Evolutionary conservation across 2,329 filamentous ascomycete genomes (phyloP).

Genomic region (Clonostachys solani): DNA sequence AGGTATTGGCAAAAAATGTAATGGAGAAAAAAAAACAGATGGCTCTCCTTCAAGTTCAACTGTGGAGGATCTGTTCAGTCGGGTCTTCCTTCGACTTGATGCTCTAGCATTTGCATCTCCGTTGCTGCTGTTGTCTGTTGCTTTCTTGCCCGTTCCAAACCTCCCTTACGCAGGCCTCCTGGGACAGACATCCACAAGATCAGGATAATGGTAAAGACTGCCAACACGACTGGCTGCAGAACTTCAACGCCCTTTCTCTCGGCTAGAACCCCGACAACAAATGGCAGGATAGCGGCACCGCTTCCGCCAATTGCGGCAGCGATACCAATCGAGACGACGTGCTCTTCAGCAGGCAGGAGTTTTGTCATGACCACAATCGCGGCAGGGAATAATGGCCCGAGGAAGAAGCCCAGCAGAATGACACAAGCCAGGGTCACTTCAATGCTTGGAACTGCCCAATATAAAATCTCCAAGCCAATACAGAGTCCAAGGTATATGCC

Average conservation of each 20-base stretch:
- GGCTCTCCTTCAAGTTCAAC: too few species aligned
- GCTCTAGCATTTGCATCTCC: too few species aligned
- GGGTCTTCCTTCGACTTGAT: too few species aligned
- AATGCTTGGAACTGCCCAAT: conserved; percentile 80
- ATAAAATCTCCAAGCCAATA: conserved; percentile 65
- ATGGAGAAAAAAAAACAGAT: too few species aligned
- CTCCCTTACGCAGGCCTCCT: conserved; percentile 5
- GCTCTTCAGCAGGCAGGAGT: conserved; percentile 64
- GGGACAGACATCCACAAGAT: conserved; percentile 42
- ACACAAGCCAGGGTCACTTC: conserved; percentile 71
- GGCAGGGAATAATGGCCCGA: conserved; percentile 74
- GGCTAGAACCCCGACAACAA: conserved; percentile 65
- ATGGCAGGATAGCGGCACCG: conserved; percentile 64
- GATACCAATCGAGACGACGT: conserved; percentile 75
- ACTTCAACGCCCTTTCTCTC: conserved; percentile 49
- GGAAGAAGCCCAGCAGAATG: conserved; percentile 70
- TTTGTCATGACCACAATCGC: conserved; percentile 68
- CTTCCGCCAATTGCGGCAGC: conserved; percentile 70
- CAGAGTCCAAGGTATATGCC: conserved; percentile 59
- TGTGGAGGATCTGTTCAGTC: too few species aligned
- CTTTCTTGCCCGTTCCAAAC: conserved; percentile 5
- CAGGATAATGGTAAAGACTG: conserved; percentile 36
- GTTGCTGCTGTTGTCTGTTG: not conserved
- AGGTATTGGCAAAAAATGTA: too few species aligned
- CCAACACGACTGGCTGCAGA: conserved; percentile 53